Percentiles rank a stretch among this genome's conserved stretches.
Evolutionary conservation across 129 eudicot genomes (phyloP).

Genomic region (Mikania micrantha): DNA sequence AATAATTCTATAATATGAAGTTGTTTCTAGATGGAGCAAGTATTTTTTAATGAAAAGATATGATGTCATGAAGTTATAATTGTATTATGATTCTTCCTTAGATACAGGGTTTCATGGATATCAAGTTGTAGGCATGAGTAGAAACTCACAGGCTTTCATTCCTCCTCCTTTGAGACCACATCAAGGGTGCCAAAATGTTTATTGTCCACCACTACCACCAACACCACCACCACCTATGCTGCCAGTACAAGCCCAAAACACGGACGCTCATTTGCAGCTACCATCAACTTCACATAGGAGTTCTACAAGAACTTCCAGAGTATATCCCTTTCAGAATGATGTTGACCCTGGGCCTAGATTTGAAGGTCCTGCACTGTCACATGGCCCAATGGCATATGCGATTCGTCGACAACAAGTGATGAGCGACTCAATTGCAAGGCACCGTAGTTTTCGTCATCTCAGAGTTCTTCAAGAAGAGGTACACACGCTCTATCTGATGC

Average conservation of each 20-base stretch:
- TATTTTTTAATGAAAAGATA: not conserved
- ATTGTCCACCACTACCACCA: conserved; percentile 37
- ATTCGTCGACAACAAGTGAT: conserved; percentile 37
- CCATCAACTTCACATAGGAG: conserved; percentile 40
- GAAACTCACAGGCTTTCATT: conserved; percentile 38
- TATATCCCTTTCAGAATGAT: conserved; percentile 33
- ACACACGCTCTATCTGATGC: conserved; percentile 9
- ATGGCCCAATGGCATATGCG: conserved; percentile 44
- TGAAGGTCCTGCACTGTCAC: conserved; percentile 42
- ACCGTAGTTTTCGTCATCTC: conserved; percentile 42
- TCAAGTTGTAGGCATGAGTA: conserved; percentile 39
- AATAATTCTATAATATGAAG: too few relatives aligned
- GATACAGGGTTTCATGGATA: conserved; percentile 40
- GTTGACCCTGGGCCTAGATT: conserved; percentile 40
- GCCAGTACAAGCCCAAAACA: conserved; percentile 45
- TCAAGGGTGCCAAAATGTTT: conserved; percentile 48
- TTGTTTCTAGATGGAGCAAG: not conserved
- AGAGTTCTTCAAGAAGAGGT: conserved; percentile 77
- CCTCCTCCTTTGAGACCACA: conserved; percentile 29
- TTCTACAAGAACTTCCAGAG: conserved; percentile 20
- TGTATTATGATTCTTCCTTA: not conserved
- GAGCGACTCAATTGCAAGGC: conserved; percentile 42
- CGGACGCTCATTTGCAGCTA: conserved; percentile 40
- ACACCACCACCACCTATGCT: conserved; percentile 40
- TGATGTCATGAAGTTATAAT: not conserved